Evolutionary conservation across 805 yeast genomes (phyloP), one percentile per base, ranked within the genome.

Genomic region (Candida vaughaniae): DNA sequence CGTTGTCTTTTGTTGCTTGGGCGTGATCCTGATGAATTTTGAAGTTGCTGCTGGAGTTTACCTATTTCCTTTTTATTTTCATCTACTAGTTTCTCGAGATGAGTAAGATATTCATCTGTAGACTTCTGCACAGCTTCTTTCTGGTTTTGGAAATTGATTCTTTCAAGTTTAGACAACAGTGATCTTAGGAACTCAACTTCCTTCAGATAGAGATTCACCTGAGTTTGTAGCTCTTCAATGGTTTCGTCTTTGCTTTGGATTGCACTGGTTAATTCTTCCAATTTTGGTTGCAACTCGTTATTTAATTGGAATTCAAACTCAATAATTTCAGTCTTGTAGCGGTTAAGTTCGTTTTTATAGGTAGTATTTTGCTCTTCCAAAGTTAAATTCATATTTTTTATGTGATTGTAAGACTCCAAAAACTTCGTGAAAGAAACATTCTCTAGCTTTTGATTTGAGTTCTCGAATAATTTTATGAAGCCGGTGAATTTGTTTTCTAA

Each of bases 121-220:
- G 66, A 55, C 25, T 53, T 52, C 15, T 52, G 36, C 17, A 51
- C 52, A 7, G 52, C 52, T 23, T 63, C 59, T 35, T 64, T 45
- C 30, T 56, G 31, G 17, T 34, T 44, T 16, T 42, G 44, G 4
- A 25, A 18, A 9, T 53, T 40, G 25, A 58, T 33, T 9, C 50
- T 50, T 41, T 76, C 81, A 31, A 75, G 52, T 20, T 69, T 70
- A 36, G 78, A 72, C 34, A 83, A 53, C 55, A 79, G 82, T 27
- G 66, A 67, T 41, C 84, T 64, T 36, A 84, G 58, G 39, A 79
- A 69, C 36, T 69, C 75, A 19, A 80, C 71, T 50, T 84, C 90
- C 43, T 75, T 77, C 16, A 62, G 49, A n/a, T 80, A 73, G 29
- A 82, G 59, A 3, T 62, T 50, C 35, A 69, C 69, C 39, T 79